These are phyloP conservation scores for Colletotrichum tofieldiae DNA, from an alignment of 2,329 filamentous ascomycete species.

Conservation along the genomic window DNA sequence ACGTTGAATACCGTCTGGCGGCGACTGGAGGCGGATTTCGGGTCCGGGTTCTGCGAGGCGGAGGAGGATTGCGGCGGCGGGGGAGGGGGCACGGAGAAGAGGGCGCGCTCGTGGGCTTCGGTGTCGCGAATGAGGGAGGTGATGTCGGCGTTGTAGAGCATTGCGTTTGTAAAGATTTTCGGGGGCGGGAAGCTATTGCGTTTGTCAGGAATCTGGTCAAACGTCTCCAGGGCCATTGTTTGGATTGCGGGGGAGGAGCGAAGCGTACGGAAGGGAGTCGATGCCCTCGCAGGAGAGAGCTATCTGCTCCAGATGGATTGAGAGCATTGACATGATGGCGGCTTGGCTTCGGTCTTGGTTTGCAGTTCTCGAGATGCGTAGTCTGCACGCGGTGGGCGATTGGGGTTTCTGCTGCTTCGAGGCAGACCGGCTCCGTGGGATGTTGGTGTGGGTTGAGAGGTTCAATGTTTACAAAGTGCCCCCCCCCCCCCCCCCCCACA, in stretches of 20 bases:
- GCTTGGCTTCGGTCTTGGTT: background rate
- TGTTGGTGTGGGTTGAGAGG: constrained; percentile 9
- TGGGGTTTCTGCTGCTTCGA: background rate
- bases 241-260: constrained; percentile 42
- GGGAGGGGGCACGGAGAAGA: constrained; percentile 91
- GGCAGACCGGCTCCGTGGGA: background rate
- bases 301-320: constrained; percentile 83
- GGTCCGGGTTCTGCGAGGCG: constrained; percentile 60
- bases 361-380: background rate
- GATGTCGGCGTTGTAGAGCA: constrained; percentile 91
- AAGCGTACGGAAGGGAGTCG: constrained; percentile 77
- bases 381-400: background rate
- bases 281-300: constrained; percentile 83
- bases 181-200: constrained; percentile 83
- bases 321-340: constrained; percentile 75
- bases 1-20: constrained; percentile 79
- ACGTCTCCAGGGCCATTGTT: background rate
- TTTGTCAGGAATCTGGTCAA: constrained; percentile 28
- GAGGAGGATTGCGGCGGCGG: constrained; percentile 69
- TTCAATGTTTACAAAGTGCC: constrained; percentile 40
- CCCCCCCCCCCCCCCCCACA: too few relatives aligned
- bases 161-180: constrained; percentile 96
- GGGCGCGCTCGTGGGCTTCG: constrained; percentile 91
- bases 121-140: constrained; percentile 96
- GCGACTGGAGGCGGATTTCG: constrained; percentile 62